These are phyloP conservation scores for Camellia sinensis DNA, from an alignment of 148 eudicot genomes.

Conservation along the genomic window DNA sequence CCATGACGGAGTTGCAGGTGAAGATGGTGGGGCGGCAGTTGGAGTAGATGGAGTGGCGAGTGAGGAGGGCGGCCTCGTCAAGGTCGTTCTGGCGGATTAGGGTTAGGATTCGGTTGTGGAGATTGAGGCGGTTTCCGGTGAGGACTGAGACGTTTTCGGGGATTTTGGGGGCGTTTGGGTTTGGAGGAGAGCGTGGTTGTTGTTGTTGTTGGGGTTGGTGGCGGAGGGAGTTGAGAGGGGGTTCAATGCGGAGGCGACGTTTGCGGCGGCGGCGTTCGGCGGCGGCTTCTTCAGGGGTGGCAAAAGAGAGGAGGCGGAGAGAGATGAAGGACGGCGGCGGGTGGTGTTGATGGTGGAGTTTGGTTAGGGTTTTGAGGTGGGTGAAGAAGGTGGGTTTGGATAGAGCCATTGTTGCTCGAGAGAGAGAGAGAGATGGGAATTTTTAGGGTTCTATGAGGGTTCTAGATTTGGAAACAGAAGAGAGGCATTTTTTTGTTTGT, in stretches of 20 bases:
- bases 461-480: neutral
- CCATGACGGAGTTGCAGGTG: constrained; percentile 82
- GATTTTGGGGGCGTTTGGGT: constrained; percentile 71
- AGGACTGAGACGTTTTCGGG: constrained; percentile 69
- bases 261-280: constrained; percentile 83
- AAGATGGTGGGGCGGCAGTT: constrained; percentile 84
- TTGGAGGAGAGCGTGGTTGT: constrained; percentile 32
- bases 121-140: constrained; percentile 68
- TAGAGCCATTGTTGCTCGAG: constrained; percentile 41
- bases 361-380: constrained; percentile 44
- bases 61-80: constrained; percentile 80
- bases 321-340: constrained; percentile 23
- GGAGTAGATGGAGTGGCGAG: constrained; percentile 87
- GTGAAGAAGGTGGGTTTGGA: constrained; percentile 48
- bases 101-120: constrained; percentile 72
- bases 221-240: constrained; percentile 63
- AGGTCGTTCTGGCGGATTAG: constrained; percentile 79
- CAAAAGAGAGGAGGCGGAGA: constrained; percentile 59
- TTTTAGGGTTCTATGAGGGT: neutral
- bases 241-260: constrained; percentile 83
- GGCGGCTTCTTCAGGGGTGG: constrained; percentile 74
- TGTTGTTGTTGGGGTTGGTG: constrained; percentile 18
- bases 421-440: neutral
- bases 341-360: constrained; percentile 13
- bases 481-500: too few relatives aligned